Conservation (phyloP, 1,139 yeast species). For the Taphrina pruni region DNA sequence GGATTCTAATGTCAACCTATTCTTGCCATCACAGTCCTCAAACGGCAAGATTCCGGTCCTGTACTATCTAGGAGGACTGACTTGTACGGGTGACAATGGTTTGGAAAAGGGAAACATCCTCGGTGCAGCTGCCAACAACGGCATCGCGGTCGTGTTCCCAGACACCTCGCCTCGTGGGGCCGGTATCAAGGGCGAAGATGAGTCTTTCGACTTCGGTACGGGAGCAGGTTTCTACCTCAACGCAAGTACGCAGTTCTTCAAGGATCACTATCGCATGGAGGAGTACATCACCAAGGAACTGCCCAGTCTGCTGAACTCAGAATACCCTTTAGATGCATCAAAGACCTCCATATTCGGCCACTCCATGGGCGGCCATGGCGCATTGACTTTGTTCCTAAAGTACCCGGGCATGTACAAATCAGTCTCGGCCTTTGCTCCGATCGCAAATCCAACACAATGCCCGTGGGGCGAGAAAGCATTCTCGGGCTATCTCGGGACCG, state of each 20-base stretch:
- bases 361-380: slow-evolving; percentile 98
- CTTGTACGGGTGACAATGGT: slow-evolving; percentile 93
- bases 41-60: slow-evolving; percentile 66
- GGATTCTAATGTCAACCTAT: slow-evolving; percentile 81
- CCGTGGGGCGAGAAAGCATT: slow-evolving; percentile 92
- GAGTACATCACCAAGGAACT: slow-evolving; percentile 79
- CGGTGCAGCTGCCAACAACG: slow-evolving; percentile 76
- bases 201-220: slow-evolving; percentile 85
- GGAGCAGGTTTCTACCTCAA: slow-evolving; percentile 96
- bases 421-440: slow-evolving; percentile 91
- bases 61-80: slow-evolving; percentile 82
- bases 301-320: slow-evolving; percentile 58
- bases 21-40: slow-evolving; percentile 66
- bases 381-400: slow-evolving; percentile 74
- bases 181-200: slow-evolving; percentile 79
- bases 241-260: slow-evolving; percentile 77
- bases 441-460: slow-evolving; percentile 73
- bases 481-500: slow-evolving; percentile 72
- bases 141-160: slow-evolving; percentile 88
- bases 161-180: slow-evolving; percentile 98
- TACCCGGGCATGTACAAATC: slow-evolving; percentile 78
- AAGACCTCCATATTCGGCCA: slow-evolving; percentile 64
- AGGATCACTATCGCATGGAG: slow-evolving; percentile 79
- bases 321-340: slow-evolving; percentile 63
- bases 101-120: slow-evolving; percentile 92